Conservation (phyloP, 768 basidiomycete genomes). For the Boletus vermiculosoides region DNA sequence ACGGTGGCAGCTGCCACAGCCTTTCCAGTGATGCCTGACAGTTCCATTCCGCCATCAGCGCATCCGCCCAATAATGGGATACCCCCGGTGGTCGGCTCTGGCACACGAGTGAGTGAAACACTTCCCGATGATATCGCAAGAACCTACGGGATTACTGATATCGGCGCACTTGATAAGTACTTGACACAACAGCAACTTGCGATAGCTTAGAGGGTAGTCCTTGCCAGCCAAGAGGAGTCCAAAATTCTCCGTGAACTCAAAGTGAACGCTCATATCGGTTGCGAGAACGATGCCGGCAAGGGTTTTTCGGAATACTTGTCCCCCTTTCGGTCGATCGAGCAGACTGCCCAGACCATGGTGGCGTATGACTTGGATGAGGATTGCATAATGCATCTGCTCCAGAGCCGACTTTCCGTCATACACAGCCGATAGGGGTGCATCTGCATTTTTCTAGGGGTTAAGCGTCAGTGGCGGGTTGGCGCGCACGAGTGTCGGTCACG, state of each 20-base stretch:
- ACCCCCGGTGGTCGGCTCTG: slow-evolving; percentile 93
- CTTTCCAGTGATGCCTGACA: slow-evolving; percentile 86
- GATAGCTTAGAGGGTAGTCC: slow-evolving; percentile 40
- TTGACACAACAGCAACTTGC: slow-evolving; percentile 78
- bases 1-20: slow-evolving; percentile 65
- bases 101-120: slow-evolving; percentile 5
- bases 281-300: slow-evolving; percentile 83
- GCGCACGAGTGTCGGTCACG: not conserved
- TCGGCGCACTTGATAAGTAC: slow-evolving; percentile 96
- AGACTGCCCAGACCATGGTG: slow-evolving; percentile 72
- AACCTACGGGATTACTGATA: slow-evolving; percentile 94
- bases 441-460: slow-evolving; percentile 79
- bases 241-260: slow-evolving; percentile 76
- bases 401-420: slow-evolving; percentile 89
- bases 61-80: slow-evolving; percentile 89
- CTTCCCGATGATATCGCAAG: not conserved
- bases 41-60: slow-evolving; percentile 87
- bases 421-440: slow-evolving; percentile 81
- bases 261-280: slow-evolving; percentile 94
- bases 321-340: slow-evolving; percentile 53
- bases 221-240: slow-evolving; percentile 44
- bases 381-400: slow-evolving; percentile 87
- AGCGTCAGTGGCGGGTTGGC: slow-evolving; percentile 2
- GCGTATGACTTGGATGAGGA: slow-evolving; percentile 78
- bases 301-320: slow-evolving; percentile 60